These are phyloP conservation scores for Drechmeria coniospora DNA, from an alignment of 2,329 filamentous ascomycete species.

Conservation along the genomic window DNA sequence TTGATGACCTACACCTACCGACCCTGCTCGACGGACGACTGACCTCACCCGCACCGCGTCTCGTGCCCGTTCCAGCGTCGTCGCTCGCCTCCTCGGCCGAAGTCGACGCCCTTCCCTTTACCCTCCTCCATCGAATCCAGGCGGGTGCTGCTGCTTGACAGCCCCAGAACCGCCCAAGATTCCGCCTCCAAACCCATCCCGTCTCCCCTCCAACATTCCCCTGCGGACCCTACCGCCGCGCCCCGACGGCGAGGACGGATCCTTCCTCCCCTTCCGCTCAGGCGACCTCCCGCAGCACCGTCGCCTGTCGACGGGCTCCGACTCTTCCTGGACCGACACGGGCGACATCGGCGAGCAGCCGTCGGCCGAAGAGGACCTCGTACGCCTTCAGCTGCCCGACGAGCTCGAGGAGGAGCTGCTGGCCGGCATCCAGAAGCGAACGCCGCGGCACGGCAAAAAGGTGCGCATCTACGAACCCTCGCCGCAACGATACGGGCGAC, in stretches of 20 bases:
- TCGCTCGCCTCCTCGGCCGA: slow-evolving; percentile 6
- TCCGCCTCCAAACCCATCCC: slow-evolving; percentile 54
- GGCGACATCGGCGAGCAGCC: slow-evolving; percentile 90
- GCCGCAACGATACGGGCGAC: slow-evolving; percentile 20
- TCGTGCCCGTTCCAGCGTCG: no score
- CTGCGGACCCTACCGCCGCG: slow-evolving; percentile 53
- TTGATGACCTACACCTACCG: no score
- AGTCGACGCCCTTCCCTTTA: slow-evolving; percentile 18
- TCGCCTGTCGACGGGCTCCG: slow-evolving; percentile 41
- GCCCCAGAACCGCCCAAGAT: slow-evolving; percentile 70
- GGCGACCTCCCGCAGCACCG: slow-evolving; percentile 26
- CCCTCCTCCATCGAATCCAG: slow-evolving; percentile 25
- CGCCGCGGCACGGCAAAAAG: slow-evolving; percentile 35
- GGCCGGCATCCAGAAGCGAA: slow-evolving; percentile 31
- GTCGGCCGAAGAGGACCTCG: slow-evolving; percentile 66
- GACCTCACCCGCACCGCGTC: no score
- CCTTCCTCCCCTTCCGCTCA: slow-evolving; percentile 16
- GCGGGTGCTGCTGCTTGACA: slow-evolving; percentile 61
- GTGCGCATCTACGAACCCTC: slow-evolving; percentile 50
- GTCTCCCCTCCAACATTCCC: slow-evolving; percentile 73
- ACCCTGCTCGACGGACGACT: slow-evolving; percentile 16
- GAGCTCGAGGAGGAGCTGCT: slow-evolving; percentile 49
- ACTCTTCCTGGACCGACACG: slow-evolving; percentile 79
- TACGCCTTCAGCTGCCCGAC: slow-evolving; percentile 53
- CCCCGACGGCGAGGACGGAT: slow-evolving; percentile 17